Percentiles rank a stretch among this genome's conserved stretches.
Evolutionary conservation across 805 yeast species (phyloP).

Genomic region (Hanseniaspora singularis): DNA sequence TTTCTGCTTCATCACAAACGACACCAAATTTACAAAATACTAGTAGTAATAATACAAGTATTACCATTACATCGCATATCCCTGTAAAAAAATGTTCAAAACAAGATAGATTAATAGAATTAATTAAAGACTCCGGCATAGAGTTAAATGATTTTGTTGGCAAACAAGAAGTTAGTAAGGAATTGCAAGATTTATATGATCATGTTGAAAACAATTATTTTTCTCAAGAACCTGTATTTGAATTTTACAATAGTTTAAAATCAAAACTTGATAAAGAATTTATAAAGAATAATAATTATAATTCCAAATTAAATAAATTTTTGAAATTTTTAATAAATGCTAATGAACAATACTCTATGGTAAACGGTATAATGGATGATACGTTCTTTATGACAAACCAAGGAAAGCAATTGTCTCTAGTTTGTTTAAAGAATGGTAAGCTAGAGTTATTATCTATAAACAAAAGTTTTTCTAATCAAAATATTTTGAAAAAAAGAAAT

Average conservation of each 20-base stretch:
- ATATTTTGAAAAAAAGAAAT: slow-evolving; percentile 44
- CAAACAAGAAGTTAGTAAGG: slow-evolving; percentile 36
- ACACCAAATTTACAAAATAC: too few relatives aligned
- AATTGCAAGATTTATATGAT: slow-evolving; percentile 38
- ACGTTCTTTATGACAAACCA: slow-evolving; percentile 7
- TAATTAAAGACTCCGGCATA: slow-evolving; percentile 32
- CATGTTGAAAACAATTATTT: slow-evolving; percentile 44
- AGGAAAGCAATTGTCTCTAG: slow-evolving; percentile 29
- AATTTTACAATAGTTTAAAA: slow-evolving; percentile 32
- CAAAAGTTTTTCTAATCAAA: slow-evolving; percentile 35
- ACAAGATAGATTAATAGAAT: neutral
- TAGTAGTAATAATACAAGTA: too few relatives aligned
- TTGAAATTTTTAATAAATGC: slow-evolving; percentile 34
- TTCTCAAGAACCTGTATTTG: slow-evolving; percentile 33
- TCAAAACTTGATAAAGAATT: slow-evolving; percentile 20
- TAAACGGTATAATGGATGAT: neutral
- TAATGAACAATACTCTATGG: slow-evolving; percentile 35
- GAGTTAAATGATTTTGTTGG: slow-evolving; percentile 29
- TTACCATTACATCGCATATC: too few relatives aligned
- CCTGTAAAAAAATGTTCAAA: neutral
- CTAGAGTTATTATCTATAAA: slow-evolving; percentile 61
- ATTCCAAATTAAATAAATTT: slow-evolving; percentile 23
- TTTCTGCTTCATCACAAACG: too few relatives aligned
- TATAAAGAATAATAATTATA: slow-evolving; percentile 17
- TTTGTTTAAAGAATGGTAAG: slow-evolving; percentile 51